These are phyloP conservation scores for Trichoderma reesei DNA, from an alignment of 495 filamentous ascomycete species.

Conservation along the genomic window DNA sequence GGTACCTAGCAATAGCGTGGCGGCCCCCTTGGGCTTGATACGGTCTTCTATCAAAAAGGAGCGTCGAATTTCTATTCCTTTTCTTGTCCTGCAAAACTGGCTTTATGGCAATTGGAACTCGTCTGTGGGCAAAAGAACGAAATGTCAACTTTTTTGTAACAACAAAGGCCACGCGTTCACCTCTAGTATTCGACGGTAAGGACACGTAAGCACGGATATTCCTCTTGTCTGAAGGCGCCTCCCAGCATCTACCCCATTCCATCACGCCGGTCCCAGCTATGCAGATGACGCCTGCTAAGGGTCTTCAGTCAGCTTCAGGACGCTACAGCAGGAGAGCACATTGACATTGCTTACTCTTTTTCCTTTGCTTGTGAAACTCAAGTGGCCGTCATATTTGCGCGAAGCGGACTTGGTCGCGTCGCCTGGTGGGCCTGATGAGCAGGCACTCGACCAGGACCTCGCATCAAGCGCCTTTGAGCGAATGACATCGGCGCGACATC, in stretches of 20 bases:
- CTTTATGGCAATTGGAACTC: not conserved
- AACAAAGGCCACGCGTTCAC: not conserved
- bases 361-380: conserved; percentile 31
- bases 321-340: not conserved
- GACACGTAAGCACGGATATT: conserved; percentile 2
- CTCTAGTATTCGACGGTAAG: not conserved
- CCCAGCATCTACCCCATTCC: conserved; percentile 3
- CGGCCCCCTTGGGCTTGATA: not conserved
- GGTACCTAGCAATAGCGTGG: not conserved
- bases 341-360: not conserved
- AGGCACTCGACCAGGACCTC: conserved; percentile 29
- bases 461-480: conserved; percentile 22
- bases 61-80: conserved; percentile 3
- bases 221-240: conserved; percentile 4
- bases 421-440: conserved; percentile 32
- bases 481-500: conserved; percentile 23
- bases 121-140: not conserved
- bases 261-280: conserved; percentile 7
- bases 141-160: conserved; percentile 2
- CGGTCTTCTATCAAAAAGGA: not conserved
- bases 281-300: not conserved
- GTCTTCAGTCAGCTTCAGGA: not conserved
- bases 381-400: conserved; percentile 48
- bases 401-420: conserved; percentile 47
- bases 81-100: not conserved